A percentile compares a stretch with the other conserved stretches of the same genome.
Conservation (phyloP, 768 basidiomycete species). For the Lentinula boryana region DNA sequence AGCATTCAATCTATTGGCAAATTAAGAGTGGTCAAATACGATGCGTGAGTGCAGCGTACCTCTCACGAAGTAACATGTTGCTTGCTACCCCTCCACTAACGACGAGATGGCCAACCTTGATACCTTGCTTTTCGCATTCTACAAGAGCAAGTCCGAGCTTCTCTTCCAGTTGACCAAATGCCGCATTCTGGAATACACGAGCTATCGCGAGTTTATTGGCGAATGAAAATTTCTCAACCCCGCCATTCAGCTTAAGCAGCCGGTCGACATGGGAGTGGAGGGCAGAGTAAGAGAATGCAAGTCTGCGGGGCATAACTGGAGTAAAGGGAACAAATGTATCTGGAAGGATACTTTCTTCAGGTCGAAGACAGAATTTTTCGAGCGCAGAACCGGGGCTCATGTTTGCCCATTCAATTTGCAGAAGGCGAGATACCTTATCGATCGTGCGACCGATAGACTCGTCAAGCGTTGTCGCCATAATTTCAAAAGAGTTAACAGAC, state of each 20-base stretch:
- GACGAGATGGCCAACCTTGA: slow-evolving; percentile 55
- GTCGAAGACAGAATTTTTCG: slow-evolving; percentile 56
- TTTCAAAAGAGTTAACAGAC: slow-evolving; percentile 50
- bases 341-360: slow-evolving; percentile 17
- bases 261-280: slow-evolving; percentile 69
- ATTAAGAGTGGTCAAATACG: not conserved
- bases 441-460: slow-evolving; percentile 74
- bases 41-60: slow-evolving; percentile 34
- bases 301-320: slow-evolving; percentile 41
- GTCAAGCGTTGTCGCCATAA: slow-evolving; percentile 72
- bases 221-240: slow-evolving; percentile 33
- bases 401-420: slow-evolving; percentile 58
- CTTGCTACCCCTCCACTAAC: slow-evolving; percentile 94
- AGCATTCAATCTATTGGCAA: not conserved
- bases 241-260: slow-evolving; percentile 38
- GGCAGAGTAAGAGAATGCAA: slow-evolving; percentile 76
- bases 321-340: slow-evolving; percentile 34
- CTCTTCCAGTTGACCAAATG: slow-evolving; percentile 65
- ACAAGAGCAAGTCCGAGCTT: slow-evolving; percentile 58
- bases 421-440: slow-evolving; percentile 74
- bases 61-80: slow-evolving; percentile 61
- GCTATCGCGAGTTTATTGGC: slow-evolving; percentile 46
- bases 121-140: slow-evolving; percentile 34
- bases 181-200: slow-evolving; percentile 66
- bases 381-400: slow-evolving; percentile 77